Evolutionary conservation across 805 yeast species (phyloP), one percentile per base, ranked within the genome.

Genomic region (Sugiyamaella mastotermitis): DNA sequence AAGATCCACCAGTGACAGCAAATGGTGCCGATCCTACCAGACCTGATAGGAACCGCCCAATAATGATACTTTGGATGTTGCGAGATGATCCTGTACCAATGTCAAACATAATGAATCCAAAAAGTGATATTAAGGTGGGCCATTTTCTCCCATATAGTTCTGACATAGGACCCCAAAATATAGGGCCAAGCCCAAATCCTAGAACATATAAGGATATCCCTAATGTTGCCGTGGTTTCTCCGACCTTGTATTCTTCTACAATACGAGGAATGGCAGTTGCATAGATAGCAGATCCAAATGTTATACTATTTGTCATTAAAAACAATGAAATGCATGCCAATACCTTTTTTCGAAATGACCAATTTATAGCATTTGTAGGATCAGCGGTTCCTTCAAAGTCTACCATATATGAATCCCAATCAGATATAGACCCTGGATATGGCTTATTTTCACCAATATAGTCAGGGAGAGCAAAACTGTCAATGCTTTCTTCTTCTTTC

Each of bases 181-280:
- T 68, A 1, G 95, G 95, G 14, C 94, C 94, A 2, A 83, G 72
- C 1, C 94, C 95, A 60, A 85, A 84, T 15, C 94, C 95, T 33
- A 83, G 58, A 17, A 84, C 90, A 52, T 72, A 86, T 14, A 84
- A 65, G 0, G 94, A 75, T 7, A 83, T 70, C 39, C 84, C 80
- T 30, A 86, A 65, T 13, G 83, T 71, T 16, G 77, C 83, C 13
- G 75, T 80, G 3, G 51, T 43, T 5, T 52, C 45, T 25, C 80
- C 76, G 37, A 85, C 76, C 41, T 70, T 70, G 57, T 60, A 85
- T 30, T 68, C 62, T 33, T 46, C 64, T 41, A 71, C 58, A 21
- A 40, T 77, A 68, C 45, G 63, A 49, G 24, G 61, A 44, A 81
- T 62, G 4, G 75, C 78, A 25, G 75, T 66, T 1, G 90, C 71